Evolutionary conservation across 768 basidiomycete genomes (phyloP), one percentile per base, ranked within the genome.

Genomic region (Rhodotorula kratochvilovae): DNA sequence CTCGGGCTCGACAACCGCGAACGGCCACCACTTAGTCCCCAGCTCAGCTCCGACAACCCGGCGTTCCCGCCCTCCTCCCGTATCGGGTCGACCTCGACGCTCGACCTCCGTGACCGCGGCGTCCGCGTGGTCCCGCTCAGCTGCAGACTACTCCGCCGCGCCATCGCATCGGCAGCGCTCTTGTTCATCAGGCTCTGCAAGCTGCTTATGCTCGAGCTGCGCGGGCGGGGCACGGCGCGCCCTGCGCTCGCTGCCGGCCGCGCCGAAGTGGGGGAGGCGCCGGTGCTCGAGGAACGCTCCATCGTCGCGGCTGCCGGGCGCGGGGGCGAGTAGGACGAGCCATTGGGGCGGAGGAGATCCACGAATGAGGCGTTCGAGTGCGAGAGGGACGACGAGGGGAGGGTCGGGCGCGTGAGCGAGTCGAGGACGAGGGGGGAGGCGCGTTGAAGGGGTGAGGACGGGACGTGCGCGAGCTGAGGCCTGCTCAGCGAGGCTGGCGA

Each of bases 11-110:
- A 74, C 73, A 12, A 74, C 66, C 10, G 59, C 27, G n/a, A 74
- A 71, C 3, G 73, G 73, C 73, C 73, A 74, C 73, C 73, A 74
- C 21, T 29, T 68, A 48, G 55, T 7, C 67, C 64, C 72, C 72
- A 73, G 17, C 61, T 67, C 51, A 70, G 27, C 29, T 73, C 55
- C 11, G 31, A 43, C 5, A 46, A n/a, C 25, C n/a, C 39, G 21
- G 21, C 19, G 42, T 51, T 45, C 53, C 42, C n/a, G 5, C 0
- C 36, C 54, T 42, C 17, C 23, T 39, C 43, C 42, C 50, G 21
- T 33, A 8, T 13, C 23, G 42, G 13, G 27, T 21, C 19, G 39
- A 29, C 45, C 27, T 29, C 46, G 33, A 25, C 35, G 35, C 35
- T 51, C 35, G 61, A 17, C 12, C 43, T 36, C 15, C 27, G 36